Base-by-base conservation (phyloP, 305 asterid genomes). In the Solanum aculeatissimum region DNA sequence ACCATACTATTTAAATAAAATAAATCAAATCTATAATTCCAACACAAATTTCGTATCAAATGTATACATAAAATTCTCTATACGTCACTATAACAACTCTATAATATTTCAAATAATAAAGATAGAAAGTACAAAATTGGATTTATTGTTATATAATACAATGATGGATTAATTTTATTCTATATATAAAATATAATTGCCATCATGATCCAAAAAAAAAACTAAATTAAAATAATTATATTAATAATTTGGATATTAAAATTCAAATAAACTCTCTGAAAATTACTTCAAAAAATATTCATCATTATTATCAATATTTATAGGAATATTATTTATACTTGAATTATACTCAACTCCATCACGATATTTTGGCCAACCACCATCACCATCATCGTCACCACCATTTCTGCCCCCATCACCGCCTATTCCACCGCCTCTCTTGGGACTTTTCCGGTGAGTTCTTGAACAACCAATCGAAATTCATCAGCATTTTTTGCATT, bases 401-500 rank as follows among this genome's bases (percentile, higher is more conserved):
- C 82, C 15, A 12, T 11, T 13, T 0, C 15, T 29, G 7, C 65
- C 25, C 8, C 53, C 68, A 54, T 4, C 58, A 25, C 18, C 4
- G 75, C 4, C 14, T 66, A 32, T 58, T 18, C 21, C 47, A 35
- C 19, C 1, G 19, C 81, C 63, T 0, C 6, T 25, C 45, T 77
- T 27, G 13, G n/a, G 29, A 29, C 27, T 29, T 63, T 81, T 60
- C 77, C 77, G 60, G 84, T 81, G 60, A 81, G 84, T 65, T 81
- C 77, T 65, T 81, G 84, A 58, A 81, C 77, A 32, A 81, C 62
- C 15, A 29, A 58, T 16, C 84, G 60, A 47, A 81, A 81, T 55
- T 81, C 84, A 62, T 38, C 29, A 81, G 84, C 77, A 57, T 62
- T 81, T 81, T 60, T 81, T n/a, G 84, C 84, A 40, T 81, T 81